Evolutionary conservation across 176 grass and related monocot species (phyloP), one percentile per base, ranked within the genome.

Genomic region (Raddia distichophylla): DNA sequence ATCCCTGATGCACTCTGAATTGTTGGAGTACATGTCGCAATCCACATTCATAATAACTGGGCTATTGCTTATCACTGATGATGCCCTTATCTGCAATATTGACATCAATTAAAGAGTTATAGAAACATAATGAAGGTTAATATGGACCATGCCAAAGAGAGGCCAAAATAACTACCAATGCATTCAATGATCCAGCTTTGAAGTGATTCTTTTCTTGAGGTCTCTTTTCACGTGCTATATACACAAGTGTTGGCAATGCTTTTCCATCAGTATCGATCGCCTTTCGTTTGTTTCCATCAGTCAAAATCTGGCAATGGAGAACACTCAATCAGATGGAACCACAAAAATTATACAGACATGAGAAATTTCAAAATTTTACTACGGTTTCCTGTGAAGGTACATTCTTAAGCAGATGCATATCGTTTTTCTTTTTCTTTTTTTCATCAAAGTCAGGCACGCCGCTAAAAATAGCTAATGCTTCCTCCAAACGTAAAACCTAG

Each of bases 11-110:
- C 84, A 87, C 12, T 87, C 78, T 32, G 91, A 89, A 64, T 93
- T 86, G 71, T 91, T 97, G 5, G 91, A 93, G 78, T 93, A 91
- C 94, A 93, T 97, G 64, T 97, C 94, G 22, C 94, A 97, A 62
- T 97, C 89, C 5, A 86, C 78, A 64, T 93, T 97, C 81, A 97
- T 83, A 53, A 97, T 90, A 82, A 97, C 59, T 18, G 86, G 66
- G 8, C 91, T 79, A 55, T 90, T 91, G 73, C 91, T 94, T 74
- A 97, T 94, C 42, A 85, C 89, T 44, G 91, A 86, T 40, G 94
- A 94, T 67, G 78, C 89, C 71, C 89, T 89, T 74, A 97, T 73
- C 94, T 97, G 73, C 73, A 85, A 18, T 49, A 81, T 16, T n/a
- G 40, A 82, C 14, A 71, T 45, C 55, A 75, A 54, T 69, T 86